Base-by-base conservation (phyloP, 2,329 filamentous ascomycete species). In the Alternaria longipes region DNA sequence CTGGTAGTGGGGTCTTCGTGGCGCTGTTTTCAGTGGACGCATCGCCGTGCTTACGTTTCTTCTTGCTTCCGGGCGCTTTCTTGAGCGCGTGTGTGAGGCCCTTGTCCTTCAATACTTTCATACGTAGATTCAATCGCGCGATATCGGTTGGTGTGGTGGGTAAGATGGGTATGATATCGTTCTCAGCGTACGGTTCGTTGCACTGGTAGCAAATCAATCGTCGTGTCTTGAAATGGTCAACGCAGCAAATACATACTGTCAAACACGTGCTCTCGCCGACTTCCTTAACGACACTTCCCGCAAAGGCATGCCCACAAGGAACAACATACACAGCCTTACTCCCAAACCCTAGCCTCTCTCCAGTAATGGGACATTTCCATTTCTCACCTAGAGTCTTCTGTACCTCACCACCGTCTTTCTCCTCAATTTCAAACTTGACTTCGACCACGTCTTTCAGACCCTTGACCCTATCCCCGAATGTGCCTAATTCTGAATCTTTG, bases 281-380 rank as follows among this genome's bases (percentile, higher is more conserved):
- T 79, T 95, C 91, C 68, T 90, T 91, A 67, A 98, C 89, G 8
- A 93, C 93, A 54, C 89, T 88, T 63, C 96, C 93, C 0, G 92
- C 90, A 79, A 98, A 98, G 0, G 92, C 94, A 82, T 99, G 96
- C 0, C 95, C 96, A 73, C 95, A 99, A 0, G 95, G 95, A 5
- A 98, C 92, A 3, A 99, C 73, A 72, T 98, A 99, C 1, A 97
- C 92, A 0, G 93, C 86, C 78, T 90, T 94, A 16, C 90, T 89
- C 5, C 85, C 84, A 0, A 93, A 89, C 0, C 95, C 95, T 24
- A 99, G 81, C 76, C 91, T 89, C 76, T 96, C 97, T 71, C 91
- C 87, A 2, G 94, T 97, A 56, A 98, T 87, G 0, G 94, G 94
- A 74, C 95, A 99, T 28, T 92, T 86, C 86, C 90, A 94, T 59